Percentiles rank a stretch among this genome's conserved stretches.
Evolutionary conservation across 345 rosid species (phyloP).

Genomic region (Hibiscus syriacus): DNA sequence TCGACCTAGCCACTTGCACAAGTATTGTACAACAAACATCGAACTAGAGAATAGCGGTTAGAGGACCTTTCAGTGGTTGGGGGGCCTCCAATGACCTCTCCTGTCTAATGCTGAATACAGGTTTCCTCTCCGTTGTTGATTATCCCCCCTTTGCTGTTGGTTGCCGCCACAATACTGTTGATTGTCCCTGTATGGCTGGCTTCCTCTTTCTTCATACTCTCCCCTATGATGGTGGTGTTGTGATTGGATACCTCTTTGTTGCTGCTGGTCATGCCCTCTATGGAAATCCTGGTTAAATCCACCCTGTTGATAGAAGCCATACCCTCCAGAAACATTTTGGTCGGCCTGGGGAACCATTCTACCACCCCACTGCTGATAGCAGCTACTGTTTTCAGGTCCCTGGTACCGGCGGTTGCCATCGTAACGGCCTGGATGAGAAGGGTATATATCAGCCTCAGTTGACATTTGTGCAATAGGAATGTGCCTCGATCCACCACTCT

Average conservation of each 20-base stretch:
- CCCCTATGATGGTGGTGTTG: conserved; percentile 11
- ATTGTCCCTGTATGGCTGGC: not conserved
- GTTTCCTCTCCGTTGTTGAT: conserved; percentile 7
- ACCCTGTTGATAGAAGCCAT: conserved; percentile 25
- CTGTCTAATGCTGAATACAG: conserved; percentile 31
- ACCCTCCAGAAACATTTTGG: conserved; percentile 32
- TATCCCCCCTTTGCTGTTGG: not conserved
- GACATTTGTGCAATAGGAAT: too few species aligned
- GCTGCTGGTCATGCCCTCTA: conserved; percentile 18
- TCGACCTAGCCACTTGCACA: not conserved
- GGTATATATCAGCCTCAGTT: too few species aligned
- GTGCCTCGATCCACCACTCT: conserved; percentile 24
- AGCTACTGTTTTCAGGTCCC: conserved; percentile 24
- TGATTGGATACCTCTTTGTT: conserved; percentile 18
- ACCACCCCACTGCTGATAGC: conserved; percentile 27
- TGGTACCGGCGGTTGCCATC: conserved; percentile 27
- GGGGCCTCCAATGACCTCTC: conserved; percentile 17
- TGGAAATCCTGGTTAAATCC: not conserved
- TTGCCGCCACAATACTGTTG: too few species aligned
- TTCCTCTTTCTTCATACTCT: conserved; percentile 10
- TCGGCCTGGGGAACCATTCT: conserved; percentile 15
- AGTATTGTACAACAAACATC: not conserved
- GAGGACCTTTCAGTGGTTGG: conserved; percentile 5
- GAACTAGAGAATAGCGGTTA: not conserved
- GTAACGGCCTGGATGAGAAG: conserved; percentile 23